Evolutionary conservation across 352 stramenopile genomes (phyloP), one percentile per base, ranked within the genome.

Genomic region (Phytophthora uliginosa): DNA sequence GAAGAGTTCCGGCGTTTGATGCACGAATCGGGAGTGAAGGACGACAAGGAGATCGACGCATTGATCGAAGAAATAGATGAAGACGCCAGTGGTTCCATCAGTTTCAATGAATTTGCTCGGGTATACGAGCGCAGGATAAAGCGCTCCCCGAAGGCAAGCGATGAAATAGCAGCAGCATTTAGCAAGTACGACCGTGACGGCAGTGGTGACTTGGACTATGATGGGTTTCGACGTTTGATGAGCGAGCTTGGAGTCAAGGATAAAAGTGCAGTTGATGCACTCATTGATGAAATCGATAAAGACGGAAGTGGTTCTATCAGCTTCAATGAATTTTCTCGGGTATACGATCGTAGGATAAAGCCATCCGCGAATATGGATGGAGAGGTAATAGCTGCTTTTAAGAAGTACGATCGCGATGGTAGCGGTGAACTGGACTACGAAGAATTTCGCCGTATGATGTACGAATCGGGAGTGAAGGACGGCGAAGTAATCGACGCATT

Each of bases 401-500:
- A 51, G 22, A 78, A 79, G 24, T 83, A 88, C 34, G 77, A 89
- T 24, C 59, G 63, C 10, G 79, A 90, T 22, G 54, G 70, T 4
- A 90, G 71, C 26, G 81, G 83, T 0, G 71, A 93, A 62, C 67
- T 93, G 4, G 75, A 83, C 26, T 74, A 86, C 33, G 63, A 84
- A 48, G 83, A 88, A 56, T 93, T 93, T 66, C 73, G 79, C 0
- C 69, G 71, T 1, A 78, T 90, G 51, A 84, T 92, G 79, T 78
- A 81, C 10, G 81, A 87, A 38, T 88, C 80, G 38, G 84, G 81
- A 2, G 74, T 89, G 26, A 79, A 76, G 12, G 64, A 83, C 9
- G 74, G 79, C 53, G 63, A 76, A n/a, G 79, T 74, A 15, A 85
- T 92, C 50, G 60, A 84, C 8, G 58, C 63, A 18, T 42, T 93